Evolutionary conservation across 164 flowering plant genomes (phyloP).

Genomic region (Kingdonia uniflora): DNA sequence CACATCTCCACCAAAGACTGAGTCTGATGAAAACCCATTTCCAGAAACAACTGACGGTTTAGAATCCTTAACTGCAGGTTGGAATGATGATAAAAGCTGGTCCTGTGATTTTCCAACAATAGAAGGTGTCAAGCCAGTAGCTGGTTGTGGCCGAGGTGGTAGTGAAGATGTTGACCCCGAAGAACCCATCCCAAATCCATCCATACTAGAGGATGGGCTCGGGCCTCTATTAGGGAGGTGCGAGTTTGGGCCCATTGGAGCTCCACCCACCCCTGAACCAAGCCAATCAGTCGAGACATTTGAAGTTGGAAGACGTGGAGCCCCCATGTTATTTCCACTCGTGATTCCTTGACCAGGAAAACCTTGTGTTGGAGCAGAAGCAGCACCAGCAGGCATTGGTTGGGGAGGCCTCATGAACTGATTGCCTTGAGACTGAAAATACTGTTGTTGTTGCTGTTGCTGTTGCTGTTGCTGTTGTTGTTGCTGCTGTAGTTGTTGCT

Average conservation of each 20-base stretch:
- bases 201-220: slow-evolving; percentile 18
- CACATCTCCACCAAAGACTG: slow-evolving; percentile 54
- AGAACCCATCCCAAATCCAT: slow-evolving; percentile 20
- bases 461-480: too few species aligned
- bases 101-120: slow-evolving; percentile 27
- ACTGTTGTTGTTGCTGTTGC: slow-evolving; percentile 23
- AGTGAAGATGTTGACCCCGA: slow-evolving; percentile 15
- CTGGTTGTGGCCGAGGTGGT: slow-evolving; percentile 17
- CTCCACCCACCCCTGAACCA: slow-evolving; percentile 30
- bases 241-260: slow-evolving; percentile 24
- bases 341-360: slow-evolving; percentile 25
- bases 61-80: slow-evolving; percentile 33
- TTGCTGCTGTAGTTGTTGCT: slow-evolving; percentile 21
- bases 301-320: slow-evolving; percentile 25
- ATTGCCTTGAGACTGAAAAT: slow-evolving; percentile 37
- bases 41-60: slow-evolving; percentile 45
- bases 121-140: slow-evolving; percentile 18
- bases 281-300: slow-evolving; percentile 43
- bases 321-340: slow-evolving; percentile 25
- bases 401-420: slow-evolving; percentile 49
- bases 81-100: slow-evolving; percentile 21
- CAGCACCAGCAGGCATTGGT: slow-evolving; percentile 26
- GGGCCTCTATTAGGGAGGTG: slow-evolving; percentile 35
- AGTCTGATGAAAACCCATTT: slow-evolving; percentile 52
- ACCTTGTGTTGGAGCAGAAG: slow-evolving; percentile 32